Percentiles rank a stretch among this genome's conserved stretches.
These are phyloP conservation scores for Ballota nigra DNA, from an alignment of 257 asterid genomes.

Conservation along the genomic window DNA sequence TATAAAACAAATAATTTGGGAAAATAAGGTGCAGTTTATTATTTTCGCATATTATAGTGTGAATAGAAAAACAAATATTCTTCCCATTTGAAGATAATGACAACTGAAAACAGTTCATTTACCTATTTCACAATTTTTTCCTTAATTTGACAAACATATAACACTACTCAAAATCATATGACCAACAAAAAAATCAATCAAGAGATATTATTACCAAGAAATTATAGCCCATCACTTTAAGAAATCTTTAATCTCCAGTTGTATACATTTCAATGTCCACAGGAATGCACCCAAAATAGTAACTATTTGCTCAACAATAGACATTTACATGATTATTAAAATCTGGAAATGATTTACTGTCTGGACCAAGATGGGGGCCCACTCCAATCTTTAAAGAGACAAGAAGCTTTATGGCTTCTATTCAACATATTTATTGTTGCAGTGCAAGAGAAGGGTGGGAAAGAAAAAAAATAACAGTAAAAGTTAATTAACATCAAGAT, in stretches of 20 bases:
- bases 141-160: not conserved
- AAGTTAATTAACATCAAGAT: too few species aligned
- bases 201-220: not conserved
- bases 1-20: too few species aligned
- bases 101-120: not conserved
- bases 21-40: not conserved
- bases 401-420: not conserved
- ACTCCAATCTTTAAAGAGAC: not conserved
- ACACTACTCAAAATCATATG: not conserved
- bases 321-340: not conserved
- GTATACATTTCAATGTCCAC: not conserved
- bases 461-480: too few species aligned
- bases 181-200: not conserved
- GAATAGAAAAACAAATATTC: not conserved
- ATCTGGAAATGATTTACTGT: not conserved
- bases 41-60: not conserved
- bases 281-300: constrained; percentile 4
- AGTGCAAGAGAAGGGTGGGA: not conserved
- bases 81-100: constrained; percentile 5
- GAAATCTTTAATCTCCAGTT: not conserved
- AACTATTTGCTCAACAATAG: not conserved
- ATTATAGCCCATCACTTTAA: not conserved
- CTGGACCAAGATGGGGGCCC: not conserved
- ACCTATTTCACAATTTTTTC: not conserved
- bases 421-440: not conserved